Evolutionary conservation across 495 filamentous ascomycete genomes (phyloP), one percentile per base, ranked within the genome.

Genomic region (Talaromyces ruber): DNA sequence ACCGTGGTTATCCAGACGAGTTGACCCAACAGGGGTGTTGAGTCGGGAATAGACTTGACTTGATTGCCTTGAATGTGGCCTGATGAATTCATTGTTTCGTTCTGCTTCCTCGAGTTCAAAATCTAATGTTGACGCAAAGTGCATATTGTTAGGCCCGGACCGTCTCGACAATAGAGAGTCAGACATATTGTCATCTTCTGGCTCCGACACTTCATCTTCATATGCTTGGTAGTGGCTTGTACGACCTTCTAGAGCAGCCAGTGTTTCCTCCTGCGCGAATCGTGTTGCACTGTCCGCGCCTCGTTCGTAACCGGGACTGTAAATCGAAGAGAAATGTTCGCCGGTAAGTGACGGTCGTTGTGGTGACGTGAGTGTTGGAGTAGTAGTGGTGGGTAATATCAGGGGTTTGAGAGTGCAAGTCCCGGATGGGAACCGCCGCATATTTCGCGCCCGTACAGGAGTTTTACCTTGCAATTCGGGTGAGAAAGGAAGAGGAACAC

Each of bases 241-340:
- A 22, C 54, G 61, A 5, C 72, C 72, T 60, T 73, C 71, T 8
- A 74, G 43, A 22, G 66, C 69, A 28, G 56, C 63, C 34, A 73
- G 39, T 22, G 71, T 66, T 55, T 71, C 64, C 25, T 68, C 64
- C 39, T 70, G 66, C 4, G 65, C 68, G 21, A 52, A 18, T 25
- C 24, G 12, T 8, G 39, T 60, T 6, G 37, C 39, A 22, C 11
- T 45, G 16, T 51, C 45, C 14, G 28, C 22, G 2, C 29, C 37
- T 18, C 24, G 59, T 22, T 60, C 59, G 25, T 37, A 50, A 21
- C 9, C 39, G 22, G 59, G 59, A 39, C 59, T 60, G 28, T 30
- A 60, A 7, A 60, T 30, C 21, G 28, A 47, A 30, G 37, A 21
- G n/a, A 34, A 32, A 2, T 3, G 24, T 21, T 52, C 59, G 12